Conservation (phyloP, 148 eudicot species). For the Rhododendron ferrugineum region DNA sequence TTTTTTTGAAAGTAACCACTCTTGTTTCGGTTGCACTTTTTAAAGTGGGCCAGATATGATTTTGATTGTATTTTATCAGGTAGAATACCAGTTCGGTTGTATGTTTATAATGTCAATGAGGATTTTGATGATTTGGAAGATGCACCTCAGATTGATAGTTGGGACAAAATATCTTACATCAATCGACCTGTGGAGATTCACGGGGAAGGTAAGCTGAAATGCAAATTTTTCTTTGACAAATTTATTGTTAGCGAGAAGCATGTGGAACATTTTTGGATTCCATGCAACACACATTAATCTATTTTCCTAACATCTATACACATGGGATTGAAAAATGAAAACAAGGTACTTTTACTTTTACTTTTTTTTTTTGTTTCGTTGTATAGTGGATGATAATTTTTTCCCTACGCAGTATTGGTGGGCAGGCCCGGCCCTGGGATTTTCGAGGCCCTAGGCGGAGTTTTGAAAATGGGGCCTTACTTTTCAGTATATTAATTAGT, state of each 20-base stretch:
- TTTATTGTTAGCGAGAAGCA: neutral
- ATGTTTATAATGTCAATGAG: constrained; percentile 44
- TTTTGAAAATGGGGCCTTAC: too few species aligned
- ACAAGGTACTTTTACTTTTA: neutral
- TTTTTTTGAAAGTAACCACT: too few species aligned
- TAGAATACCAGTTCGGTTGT: constrained; percentile 84
- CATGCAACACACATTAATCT: neutral
- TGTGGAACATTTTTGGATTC: neutral
- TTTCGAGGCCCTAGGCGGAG: too few species aligned
- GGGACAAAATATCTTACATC: constrained; percentile 80
- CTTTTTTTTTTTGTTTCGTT: neutral
- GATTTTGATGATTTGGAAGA: constrained; percentile 69
- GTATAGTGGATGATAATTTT: neutral
- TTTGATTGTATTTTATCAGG: constrained; percentile 38
- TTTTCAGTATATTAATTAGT: too few species aligned
- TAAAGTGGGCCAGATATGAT: neutral
- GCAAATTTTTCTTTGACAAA: neutral
- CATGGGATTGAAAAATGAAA: neutral
- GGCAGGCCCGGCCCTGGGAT: too few species aligned
- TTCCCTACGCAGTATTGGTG: neutral
- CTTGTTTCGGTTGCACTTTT: neutral
- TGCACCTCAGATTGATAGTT: constrained; percentile 60
- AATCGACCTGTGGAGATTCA: constrained; percentile 76
- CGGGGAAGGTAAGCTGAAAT: constrained; percentile 47
- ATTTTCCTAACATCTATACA: neutral